Evolutionary conservation across 2,329 filamentous ascomycete genomes (phyloP), one percentile per base, ranked within the genome.

Genomic region (Penicillium aurantiogriseum): DNA sequence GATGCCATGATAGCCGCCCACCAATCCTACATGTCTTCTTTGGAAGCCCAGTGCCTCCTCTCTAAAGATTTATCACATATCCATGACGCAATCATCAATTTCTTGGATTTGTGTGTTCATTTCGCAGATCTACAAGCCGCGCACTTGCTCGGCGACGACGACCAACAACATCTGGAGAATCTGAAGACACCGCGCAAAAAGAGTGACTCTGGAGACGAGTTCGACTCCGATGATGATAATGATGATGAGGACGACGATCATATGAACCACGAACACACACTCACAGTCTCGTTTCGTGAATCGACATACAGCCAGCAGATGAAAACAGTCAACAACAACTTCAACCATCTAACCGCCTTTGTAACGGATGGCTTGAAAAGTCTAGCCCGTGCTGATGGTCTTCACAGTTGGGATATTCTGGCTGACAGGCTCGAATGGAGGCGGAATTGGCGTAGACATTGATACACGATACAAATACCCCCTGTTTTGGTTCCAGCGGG

Each of bases 1-100:
- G 91, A 97, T 69, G 83, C 83, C 27, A 95, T 97, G 90, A 86
- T 92, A 27, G 75, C 75, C 1, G 81, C 87, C 0, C 92, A 96
- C 69, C 76, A 83, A 5, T 70, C 73, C 0, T 93, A 88, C 66
- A 77, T 89, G 44, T 80, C 79, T 44, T 81, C 81, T 2, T 76
- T 94, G 11, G 78, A 87, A 55, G 83, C 86, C 33, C 86, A 91
- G 62, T 85, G 89, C 10, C 83, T 94, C 25, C 81, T 95, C 0
- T 85, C 88, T 0, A 76, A 80, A 17, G 88, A 87, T 53, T 76
- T 96, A 4, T 80, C 81, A 17, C 87, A 89, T 0, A 89, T 97
- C 36, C 82, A 85, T 54, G 84, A 89, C 56, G 85, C 85, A 15
- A 83, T 96, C 19, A 79, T 93, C n/a, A 85, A 87, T 46, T 76